Evolutionary conservation across 2,329 filamentous ascomycete species (phyloP), one percentile per base, ranked within the genome.

Genomic region (Fusarium mexicanum): DNA sequence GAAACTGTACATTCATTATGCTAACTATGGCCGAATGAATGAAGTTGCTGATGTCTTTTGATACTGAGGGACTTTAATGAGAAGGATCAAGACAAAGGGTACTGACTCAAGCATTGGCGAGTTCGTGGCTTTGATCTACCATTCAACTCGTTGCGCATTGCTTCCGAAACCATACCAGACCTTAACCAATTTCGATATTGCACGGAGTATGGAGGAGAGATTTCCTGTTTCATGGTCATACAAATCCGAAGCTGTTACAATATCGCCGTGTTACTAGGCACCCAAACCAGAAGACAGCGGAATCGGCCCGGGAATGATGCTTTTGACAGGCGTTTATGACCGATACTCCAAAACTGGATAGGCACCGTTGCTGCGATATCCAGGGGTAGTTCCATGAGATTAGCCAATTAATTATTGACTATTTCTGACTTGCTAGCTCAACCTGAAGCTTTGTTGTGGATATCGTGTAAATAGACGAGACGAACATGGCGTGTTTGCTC

Each of bases 281-380:
- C 33, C 9, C 13, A 59, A 35, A 26, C 46, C 33, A 44, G 26
- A 54, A 66, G 57, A 40, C 64, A 59, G 55, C 41, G 40, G 55
- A 67, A 63, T 68, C 62, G 62, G 67, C 31, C 59, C 50, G 63
- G 54, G 33, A 50, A 48, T 35, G 48, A 64, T 61, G 48, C 29
- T 40, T 55, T 63, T 55, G 53, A 50, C 41, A 71, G 50, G 43
- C 44, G 22, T 61, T 44, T 35, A 48, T 46, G 48, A 26, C 48
- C 20, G 46, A 53, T 40, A 64, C 29, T 35, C 35, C 20, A 31
- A 47, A 47, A 26, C 37, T 58, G 40, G 24, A 41, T 68, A 67
- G 48, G 35, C 37, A 67, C 29, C 20, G 20, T 59, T 24, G 44
- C 20, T 61, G 53, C 43, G 43, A 65, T 59, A 53, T 38, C 59